phyloP scores from a whole-genome alignment of 768 basidiomycete genomes.

The Omphalotus guepiniiformis region DNA sequence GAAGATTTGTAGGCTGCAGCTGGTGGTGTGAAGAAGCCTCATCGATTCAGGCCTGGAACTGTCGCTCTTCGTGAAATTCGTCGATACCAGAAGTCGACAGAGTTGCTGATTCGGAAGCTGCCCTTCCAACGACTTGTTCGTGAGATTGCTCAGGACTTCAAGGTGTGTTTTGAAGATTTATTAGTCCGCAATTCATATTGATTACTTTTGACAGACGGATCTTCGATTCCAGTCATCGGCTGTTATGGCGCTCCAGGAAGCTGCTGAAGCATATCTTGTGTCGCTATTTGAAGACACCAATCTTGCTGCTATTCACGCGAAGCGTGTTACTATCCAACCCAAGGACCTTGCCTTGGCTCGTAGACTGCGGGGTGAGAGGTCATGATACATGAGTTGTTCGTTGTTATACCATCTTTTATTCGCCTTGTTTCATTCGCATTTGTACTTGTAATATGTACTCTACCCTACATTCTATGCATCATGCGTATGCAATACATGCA shows the following conservation, averaged over 20 bases:
- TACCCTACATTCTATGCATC: background rate
- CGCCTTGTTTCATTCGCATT: slow-evolving; percentile 17
- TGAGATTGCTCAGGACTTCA: slow-evolving; percentile 91
- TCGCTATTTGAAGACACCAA: slow-evolving; percentile 80
- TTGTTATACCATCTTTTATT: slow-evolving; percentile 1
- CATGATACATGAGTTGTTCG: slow-evolving; percentile 36
- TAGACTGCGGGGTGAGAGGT: slow-evolving; percentile 74
- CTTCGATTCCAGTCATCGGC: slow-evolving; percentile 90
- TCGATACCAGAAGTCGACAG: slow-evolving; percentile 86
- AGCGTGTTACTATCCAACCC: slow-evolving; percentile 82
- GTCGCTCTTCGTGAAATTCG: slow-evolving; percentile 89
- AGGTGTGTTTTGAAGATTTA: slow-evolving; percentile 41
- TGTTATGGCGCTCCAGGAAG: slow-evolving; percentile 84
- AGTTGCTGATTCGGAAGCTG: slow-evolving; percentile 82
- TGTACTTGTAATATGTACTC: slow-evolving; percentile 18
- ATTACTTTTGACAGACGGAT: slow-evolving; percentile 46
- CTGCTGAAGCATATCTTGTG: slow-evolving; percentile 78
- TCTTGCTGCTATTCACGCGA: slow-evolving; percentile 82
- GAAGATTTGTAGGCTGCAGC: slow-evolving; percentile 39
- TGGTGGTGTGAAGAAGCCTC: slow-evolving; percentile 93
- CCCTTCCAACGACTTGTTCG: slow-evolving; percentile 89
- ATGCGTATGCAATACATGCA: background rate
- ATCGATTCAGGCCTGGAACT: slow-evolving; percentile 79
- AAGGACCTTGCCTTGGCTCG: slow-evolving; percentile 83
- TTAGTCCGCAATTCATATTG: slow-evolving; percentile 7